Evolutionary conservation across 208 protist genomes (phyloP).

Genomic region (Herpetomonas tarakana): DNA sequence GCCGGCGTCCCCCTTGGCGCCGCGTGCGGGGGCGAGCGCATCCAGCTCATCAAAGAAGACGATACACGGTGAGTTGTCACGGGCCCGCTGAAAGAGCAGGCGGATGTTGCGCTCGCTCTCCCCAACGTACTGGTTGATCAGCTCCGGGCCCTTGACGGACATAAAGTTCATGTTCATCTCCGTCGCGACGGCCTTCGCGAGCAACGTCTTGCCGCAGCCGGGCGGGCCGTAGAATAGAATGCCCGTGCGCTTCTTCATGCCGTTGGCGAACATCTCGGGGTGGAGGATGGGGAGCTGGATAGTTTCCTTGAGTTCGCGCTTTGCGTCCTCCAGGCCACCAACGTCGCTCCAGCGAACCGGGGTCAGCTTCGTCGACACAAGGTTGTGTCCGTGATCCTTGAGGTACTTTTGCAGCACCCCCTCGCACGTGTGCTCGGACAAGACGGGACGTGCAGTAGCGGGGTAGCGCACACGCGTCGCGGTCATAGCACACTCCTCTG

Average conservation of each 20-base stretch:
- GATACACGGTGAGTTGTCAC: conserved; percentile 89
- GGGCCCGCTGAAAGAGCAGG: conserved; percentile 83
- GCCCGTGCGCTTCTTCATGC: conserved; percentile 73
- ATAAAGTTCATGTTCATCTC: conserved; percentile 95
- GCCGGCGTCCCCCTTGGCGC: conserved; percentile 83
- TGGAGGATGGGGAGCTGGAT: conserved; percentile 85
- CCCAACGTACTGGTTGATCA: conserved; percentile 94
- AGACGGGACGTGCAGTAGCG: conserved; percentile 32
- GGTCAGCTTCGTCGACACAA: conserved; percentile 84
- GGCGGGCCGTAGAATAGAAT: conserved; percentile 93
- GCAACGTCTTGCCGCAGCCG: conserved; percentile 93
- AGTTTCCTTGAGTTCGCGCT: conserved; percentile 77
- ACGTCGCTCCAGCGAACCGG: conserved; percentile 89
- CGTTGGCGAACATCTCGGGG: conserved; percentile 73
- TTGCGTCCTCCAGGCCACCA: conserved; percentile 89
- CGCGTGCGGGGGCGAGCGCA: conserved; percentile 82
- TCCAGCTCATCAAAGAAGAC: conserved; percentile 95
- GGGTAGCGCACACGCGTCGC: conserved; percentile 12
- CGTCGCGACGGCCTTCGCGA: conserved; percentile 92
- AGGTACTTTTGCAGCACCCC: conserved; percentile 54
- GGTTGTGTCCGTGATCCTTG: conserved; percentile 73
- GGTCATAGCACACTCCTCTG: conserved; percentile 37
- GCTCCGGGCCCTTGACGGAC: conserved; percentile 93
- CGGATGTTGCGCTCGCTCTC: conserved; percentile 92
- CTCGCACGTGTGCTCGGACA: conserved; percentile 58